Evolutionary conservation across 1,284 basidiomycete species (phyloP).

Genomic region (Cutaneotrichosporon spelunceum): DNA sequence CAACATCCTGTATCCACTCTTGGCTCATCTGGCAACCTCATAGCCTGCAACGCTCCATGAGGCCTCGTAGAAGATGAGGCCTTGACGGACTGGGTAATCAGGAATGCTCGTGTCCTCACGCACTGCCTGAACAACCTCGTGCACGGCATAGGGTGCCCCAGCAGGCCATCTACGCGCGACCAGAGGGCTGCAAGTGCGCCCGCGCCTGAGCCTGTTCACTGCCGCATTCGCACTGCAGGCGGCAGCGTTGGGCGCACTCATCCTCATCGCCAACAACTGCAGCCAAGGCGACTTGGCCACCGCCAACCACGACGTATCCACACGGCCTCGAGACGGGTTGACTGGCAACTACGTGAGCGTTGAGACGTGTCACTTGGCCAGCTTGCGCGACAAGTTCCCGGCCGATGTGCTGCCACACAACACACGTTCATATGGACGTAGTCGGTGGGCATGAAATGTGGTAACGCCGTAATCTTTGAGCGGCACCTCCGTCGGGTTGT

Average conservation of each 20-base stretch:
- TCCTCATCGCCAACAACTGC: background rate
- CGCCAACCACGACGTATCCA: background rate
- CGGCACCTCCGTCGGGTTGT: too few relatives aligned
- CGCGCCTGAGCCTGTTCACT: background rate
- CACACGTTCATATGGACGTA: background rate
- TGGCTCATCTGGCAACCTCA: too few relatives aligned
- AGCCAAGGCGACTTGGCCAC: background rate
- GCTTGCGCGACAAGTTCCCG: background rate
- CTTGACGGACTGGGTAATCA: too few relatives aligned
- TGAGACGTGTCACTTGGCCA: background rate
- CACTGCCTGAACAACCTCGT: too few relatives aligned
- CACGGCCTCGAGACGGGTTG: background rate
- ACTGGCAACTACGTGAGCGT: background rate
- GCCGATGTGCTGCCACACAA: background rate
- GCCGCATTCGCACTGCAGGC: background rate
- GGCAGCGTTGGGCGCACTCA: background rate
- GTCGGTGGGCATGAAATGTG: background rate
- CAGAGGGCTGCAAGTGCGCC: too few relatives aligned
- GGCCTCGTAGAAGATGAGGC: too few relatives aligned
- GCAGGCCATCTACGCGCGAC: background rate
- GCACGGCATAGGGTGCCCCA: background rate
- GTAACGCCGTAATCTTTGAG: too few relatives aligned
- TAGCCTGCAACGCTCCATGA: too few relatives aligned
- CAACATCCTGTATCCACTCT: too few relatives aligned
- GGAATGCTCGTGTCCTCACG: too few relatives aligned